Percentiles rank a stretch among this genome's conserved stretches.
phyloP scores from a whole-genome alignment of 1,284 basidiomycete species.

The Cystobasidiaceae sp. region DNA sequence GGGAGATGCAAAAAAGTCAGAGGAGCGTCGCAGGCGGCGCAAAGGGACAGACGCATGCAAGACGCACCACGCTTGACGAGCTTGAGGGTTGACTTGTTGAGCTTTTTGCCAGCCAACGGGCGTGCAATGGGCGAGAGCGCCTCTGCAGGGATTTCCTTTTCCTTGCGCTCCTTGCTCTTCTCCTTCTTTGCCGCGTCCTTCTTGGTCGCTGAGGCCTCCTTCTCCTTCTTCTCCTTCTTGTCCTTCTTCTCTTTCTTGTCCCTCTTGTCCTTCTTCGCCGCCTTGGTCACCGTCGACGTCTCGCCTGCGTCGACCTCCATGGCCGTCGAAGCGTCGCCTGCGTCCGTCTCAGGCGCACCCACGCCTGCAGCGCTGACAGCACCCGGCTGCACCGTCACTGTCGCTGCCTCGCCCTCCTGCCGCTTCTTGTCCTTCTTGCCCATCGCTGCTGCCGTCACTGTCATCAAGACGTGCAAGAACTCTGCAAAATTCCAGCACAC shows the following conservation, averaged over 20 bases:
- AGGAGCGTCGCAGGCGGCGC: neutral
- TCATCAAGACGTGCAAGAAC: too few species aligned
- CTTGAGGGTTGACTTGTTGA: slow-evolving; percentile 85
- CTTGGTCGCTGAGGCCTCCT: slow-evolving; percentile 1
- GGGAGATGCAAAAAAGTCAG: neutral
- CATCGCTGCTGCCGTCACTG: neutral
- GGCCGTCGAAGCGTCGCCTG: slow-evolving; percentile 4
- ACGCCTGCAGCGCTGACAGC: slow-evolving; percentile 8
- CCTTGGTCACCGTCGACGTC: neutral
- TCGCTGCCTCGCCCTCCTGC: slow-evolving; percentile 10
- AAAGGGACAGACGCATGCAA: neutral
- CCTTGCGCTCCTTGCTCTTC: slow-evolving; percentile 48
- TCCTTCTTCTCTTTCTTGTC: slow-evolving; percentile 23
- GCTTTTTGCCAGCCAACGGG: slow-evolving; percentile 83
- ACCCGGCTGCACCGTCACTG: neutral
- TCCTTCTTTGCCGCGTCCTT: slow-evolving; percentile 33
- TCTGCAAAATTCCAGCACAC: too few species aligned
- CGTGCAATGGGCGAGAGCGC: slow-evolving; percentile 84
- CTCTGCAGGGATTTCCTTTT: slow-evolving; percentile 62
- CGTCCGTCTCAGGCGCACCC: neutral
- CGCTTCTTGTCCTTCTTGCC: slow-evolving; percentile 5
- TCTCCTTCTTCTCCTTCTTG: slow-evolving; percentile 9
- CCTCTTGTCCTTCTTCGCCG: slow-evolving; percentile 13
- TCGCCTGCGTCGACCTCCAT: slow-evolving; percentile 4
- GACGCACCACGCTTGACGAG: slow-evolving; percentile 78